Base-by-base conservation (phyloP, 2,329 filamentous ascomycete species). In the Alternaria longipes region DNA sequence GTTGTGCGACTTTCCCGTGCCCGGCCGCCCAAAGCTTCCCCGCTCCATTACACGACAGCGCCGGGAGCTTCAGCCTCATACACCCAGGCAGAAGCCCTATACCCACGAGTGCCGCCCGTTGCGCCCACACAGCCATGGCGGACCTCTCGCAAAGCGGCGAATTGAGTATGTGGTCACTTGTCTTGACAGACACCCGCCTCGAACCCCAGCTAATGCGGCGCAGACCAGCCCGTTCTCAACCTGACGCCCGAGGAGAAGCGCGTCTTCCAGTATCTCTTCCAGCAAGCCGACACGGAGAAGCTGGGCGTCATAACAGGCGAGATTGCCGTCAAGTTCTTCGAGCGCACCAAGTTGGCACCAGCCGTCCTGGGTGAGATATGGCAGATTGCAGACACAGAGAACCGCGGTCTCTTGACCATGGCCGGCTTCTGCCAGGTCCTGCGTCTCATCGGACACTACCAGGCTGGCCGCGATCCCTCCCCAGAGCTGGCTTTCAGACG, bases 351-450 rank as follows among this genome's bases (percentile, higher is more conserved):
- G 70, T 85, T 99, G 50, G 89, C 94, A 63, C 92, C 94, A 55
- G 89, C 92, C 64, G 86, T 95, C 50, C 85, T 99, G 61, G 95
- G 94, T 80, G 80, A 97, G 91, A 98, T 99, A 85, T 99, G 95
- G 95, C 94, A 98, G 82, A 95, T 99, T 78, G 94, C 95, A 70
- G 95, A 99, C 82, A 93, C 88, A 68, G 94, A 98, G 83, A 99
- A 99, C 83, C 89, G 94, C 67, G 95, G 95, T 54, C 91, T 98
- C 69, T 84, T 99, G 69, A 97, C 94, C 34, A 93, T 93, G 20
- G 88, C 93, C 42, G 95, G 94, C 77, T 99, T 99, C 81, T 92
- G 94, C 63, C 88, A 97, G 77, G 95, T 97, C 59, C 82, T 99
- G 76, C 89, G 95, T 74, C 88, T 99, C 77, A 98, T 99, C 77